Percentiles rank a stretch among this genome's conserved stretches.
phyloP scores from a whole-genome alignment of 1,284 basidiomycete genomes.

The Leccinum glutinopallens region DNA sequence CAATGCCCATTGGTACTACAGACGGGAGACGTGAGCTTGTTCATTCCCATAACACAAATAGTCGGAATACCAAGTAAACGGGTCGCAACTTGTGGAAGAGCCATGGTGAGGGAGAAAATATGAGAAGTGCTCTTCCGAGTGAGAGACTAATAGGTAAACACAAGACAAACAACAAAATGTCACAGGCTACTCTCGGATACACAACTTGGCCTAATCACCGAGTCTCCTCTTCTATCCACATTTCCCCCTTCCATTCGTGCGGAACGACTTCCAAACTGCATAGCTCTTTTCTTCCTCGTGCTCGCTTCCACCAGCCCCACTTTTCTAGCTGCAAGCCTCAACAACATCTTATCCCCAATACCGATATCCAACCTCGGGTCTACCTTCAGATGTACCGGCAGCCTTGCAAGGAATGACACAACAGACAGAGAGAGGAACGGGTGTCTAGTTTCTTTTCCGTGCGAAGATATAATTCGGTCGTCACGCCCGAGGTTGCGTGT shows the following conservation, averaged over 20 bases:
- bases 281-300: slow-evolving; percentile 84
- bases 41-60: background rate
- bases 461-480: slow-evolving; percentile 87
- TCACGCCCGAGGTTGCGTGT: slow-evolving; percentile 91
- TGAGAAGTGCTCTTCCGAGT: background rate
- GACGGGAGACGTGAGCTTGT: slow-evolving; percentile 11
- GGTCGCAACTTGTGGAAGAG: slow-evolving; percentile 49
- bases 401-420: slow-evolving; percentile 68
- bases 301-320: slow-evolving; percentile 74
- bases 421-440: slow-evolving; percentile 86
- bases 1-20: slow-evolving; percentile 77
- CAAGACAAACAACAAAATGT: slow-evolving; percentile 30
- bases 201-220: slow-evolving; percentile 20
- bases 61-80: slow-evolving; percentile 47
- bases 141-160: background rate
- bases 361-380: slow-evolving; percentile 72
- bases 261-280: slow-evolving; percentile 96
- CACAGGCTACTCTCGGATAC: background rate
- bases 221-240: slow-evolving; percentile 57
- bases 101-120: slow-evolving; percentile 37
- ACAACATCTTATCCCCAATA: slow-evolving; percentile 85
- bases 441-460: slow-evolving; percentile 89
- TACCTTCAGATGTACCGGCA: slow-evolving; percentile 82
- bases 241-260: slow-evolving; percentile 79
- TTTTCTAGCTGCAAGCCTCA: slow-evolving; percentile 70